phyloP scores from a whole-genome alignment of 2,329 filamentous ascomycete species.

The Scedosporium apiospermum region DNA sequence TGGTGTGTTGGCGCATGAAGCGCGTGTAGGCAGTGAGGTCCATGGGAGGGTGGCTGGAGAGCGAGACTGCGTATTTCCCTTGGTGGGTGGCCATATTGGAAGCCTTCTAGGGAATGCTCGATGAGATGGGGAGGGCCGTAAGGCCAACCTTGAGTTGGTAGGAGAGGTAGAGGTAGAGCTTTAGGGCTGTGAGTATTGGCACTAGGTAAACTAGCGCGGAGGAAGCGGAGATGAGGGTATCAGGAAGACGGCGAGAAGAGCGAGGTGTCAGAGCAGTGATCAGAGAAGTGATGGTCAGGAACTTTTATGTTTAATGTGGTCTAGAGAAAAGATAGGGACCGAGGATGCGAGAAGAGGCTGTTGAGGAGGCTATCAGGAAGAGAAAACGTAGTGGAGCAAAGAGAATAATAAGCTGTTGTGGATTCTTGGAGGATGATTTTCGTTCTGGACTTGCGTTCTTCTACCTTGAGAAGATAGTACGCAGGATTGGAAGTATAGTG shows the following conservation, averaged over 20 bases:
- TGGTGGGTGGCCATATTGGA: background rate
- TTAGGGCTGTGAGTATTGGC: background rate
- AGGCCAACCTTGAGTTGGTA: background rate
- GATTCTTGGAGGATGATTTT: background rate
- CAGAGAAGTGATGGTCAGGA: background rate
- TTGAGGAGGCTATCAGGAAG: background rate
- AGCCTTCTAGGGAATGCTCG: background rate
- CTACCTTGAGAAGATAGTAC: background rate
- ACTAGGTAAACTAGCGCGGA: background rate
- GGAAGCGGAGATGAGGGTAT: background rate
- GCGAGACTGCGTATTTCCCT: background rate
- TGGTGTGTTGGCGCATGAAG: conserved; percentile 56
- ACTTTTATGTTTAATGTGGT: background rate
- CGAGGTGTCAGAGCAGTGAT: background rate
- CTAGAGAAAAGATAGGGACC: background rate
- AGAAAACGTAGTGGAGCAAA: background rate
- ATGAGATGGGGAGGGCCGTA: background rate
- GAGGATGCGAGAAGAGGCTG: background rate
- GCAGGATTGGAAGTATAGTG: background rate
- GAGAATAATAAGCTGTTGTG: background rate
- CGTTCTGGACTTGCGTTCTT: background rate
- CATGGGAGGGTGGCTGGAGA: conserved; percentile 15
- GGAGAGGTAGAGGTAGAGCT: background rate
- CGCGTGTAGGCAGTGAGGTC: conserved; percentile 34
- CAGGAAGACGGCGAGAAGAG: background rate